phyloP scores from a whole-genome alignment of 306 rosid species.

The Cucumis hystrix region DNA sequence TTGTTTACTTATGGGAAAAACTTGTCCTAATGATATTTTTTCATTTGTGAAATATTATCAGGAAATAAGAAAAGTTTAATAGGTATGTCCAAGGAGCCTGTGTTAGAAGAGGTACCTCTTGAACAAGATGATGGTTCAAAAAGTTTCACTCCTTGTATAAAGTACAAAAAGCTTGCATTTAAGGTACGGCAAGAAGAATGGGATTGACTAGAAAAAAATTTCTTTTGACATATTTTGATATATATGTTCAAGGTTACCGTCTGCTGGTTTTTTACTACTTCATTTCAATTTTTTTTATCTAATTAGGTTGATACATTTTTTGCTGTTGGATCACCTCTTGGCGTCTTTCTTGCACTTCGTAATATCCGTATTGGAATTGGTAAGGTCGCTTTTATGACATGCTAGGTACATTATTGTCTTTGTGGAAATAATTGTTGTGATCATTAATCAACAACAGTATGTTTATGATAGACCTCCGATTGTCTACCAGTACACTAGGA shows the following conservation, averaged over 20 bases:
- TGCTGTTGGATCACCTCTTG: conserved; percentile 99
- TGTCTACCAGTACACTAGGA: too few relatives aligned
- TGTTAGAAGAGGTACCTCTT: conserved; percentile 21
- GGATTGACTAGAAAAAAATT: background rate
- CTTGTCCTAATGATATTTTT: background rate
- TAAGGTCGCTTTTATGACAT: conserved; percentile 16
- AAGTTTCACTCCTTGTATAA: conserved; percentile 62
- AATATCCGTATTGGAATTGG: conserved; percentile 84
- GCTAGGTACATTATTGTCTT: background rate
- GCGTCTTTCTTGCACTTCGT: conserved; percentile 94
- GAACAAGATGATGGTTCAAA: conserved; percentile 31
- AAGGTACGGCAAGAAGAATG: conserved; percentile 28
- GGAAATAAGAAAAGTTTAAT: conserved; percentile 24
- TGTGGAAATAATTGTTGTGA: background rate
- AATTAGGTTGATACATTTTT: conserved; percentile 88
- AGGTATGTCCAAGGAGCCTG: conserved; percentile 24
- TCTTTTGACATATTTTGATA: background rate
- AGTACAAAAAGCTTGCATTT: conserved; percentile 77
- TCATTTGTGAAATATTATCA: conserved; percentile 11
- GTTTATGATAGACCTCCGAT: too few relatives aligned
- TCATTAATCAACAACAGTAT: background rate
- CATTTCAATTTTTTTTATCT: background rate
- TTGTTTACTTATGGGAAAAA: background rate
- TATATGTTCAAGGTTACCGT: background rate
- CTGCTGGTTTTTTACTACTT: conserved; percentile 1